A percentile compares a stretch with the other conserved stretches of the same genome.
Conservation (phyloP, 208 protist genomes). For the Lotmaria passim region DNA sequence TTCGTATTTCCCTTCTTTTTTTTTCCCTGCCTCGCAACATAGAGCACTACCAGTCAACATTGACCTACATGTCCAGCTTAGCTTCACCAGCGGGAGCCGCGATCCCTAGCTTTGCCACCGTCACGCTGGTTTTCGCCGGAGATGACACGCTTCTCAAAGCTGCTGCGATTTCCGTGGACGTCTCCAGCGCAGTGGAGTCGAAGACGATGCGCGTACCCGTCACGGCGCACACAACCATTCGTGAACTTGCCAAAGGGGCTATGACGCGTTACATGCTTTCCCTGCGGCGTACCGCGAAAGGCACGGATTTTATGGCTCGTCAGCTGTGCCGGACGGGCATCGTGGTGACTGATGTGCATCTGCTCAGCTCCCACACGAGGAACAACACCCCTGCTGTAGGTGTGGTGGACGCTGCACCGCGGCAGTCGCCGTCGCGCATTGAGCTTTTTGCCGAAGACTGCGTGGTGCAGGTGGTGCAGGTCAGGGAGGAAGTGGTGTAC, state of each 20-base stretch:
- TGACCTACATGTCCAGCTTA: too few species aligned
- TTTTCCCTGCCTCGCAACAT: too few species aligned
- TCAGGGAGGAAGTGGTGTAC: slow-evolving; percentile 75
- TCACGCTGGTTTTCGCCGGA: slow-evolving; percentile 19
- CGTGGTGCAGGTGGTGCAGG: slow-evolving; percentile 66
- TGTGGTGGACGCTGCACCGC: slow-evolving; percentile 17
- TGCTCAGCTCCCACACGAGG: neutral
- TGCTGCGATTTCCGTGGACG: too few species aligned
- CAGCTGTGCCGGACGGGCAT: slow-evolving; percentile 27
- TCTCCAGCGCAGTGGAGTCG: neutral
- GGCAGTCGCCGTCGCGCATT: neutral
- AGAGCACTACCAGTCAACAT: too few species aligned
- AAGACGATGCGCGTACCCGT: slow-evolving; percentile 81
- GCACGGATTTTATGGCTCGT: slow-evolving; percentile 5
- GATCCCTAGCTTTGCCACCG: slow-evolving; percentile 23
- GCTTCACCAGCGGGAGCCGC: neutral
- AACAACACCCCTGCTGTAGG: slow-evolving; percentile 1
- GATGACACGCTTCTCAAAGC: neutral
- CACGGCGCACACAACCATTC: slow-evolving; percentile 61
- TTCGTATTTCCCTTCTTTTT: too few species aligned
- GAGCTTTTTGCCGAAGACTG: slow-evolving; percentile 83
- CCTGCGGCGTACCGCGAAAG: slow-evolving; percentile 31
- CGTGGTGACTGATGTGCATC: slow-evolving; percentile 26
- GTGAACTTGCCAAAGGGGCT: slow-evolving; percentile 78
- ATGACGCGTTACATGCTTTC: slow-evolving; percentile 74